These are phyloP conservation scores for Lichtheimia ornata DNA, from an alignment of 371 early-diverging fungal species.

Conservation along the genomic window DNA sequence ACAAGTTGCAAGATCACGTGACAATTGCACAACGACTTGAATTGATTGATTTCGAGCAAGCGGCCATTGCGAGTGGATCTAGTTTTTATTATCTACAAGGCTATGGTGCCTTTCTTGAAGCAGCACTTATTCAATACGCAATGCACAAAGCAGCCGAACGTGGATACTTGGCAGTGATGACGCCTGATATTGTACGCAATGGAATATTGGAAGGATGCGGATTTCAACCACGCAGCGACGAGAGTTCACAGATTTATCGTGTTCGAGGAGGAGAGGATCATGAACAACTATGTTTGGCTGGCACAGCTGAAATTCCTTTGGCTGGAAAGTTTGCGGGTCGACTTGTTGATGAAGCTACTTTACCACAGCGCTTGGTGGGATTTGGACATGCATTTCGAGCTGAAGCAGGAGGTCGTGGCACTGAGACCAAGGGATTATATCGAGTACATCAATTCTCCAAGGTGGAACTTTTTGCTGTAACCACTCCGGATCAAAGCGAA, in stretches of 20 bases:
- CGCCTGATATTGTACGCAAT: constrained; percentile 86
- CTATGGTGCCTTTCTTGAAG: constrained; percentile 83
- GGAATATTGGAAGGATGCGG: constrained; percentile 88
- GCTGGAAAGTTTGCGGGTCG: constrained; percentile 80
- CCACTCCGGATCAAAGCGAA: constrained; percentile 70
- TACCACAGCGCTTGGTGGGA: constrained; percentile 79
- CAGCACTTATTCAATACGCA: constrained; percentile 86
- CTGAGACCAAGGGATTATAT: constrained; percentile 86
- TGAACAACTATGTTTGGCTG: constrained; percentile 70
- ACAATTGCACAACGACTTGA: constrained; percentile 62
- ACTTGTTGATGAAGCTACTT: constrained; percentile 47
- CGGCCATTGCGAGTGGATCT: constrained; percentile 79
- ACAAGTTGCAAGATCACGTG: constrained; percentile 66
- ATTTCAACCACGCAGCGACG: constrained; percentile 79
- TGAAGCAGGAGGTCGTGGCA: constrained; percentile 87
- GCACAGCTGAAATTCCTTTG: constrained; percentile 92
- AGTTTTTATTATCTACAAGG: constrained; percentile 88
- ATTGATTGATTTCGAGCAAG: constrained; percentile 82
- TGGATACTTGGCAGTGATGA: constrained; percentile 81
- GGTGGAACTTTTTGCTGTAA: constrained; percentile 86
- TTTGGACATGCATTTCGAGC: constrained; percentile 87
- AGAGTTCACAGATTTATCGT: constrained; percentile 86
- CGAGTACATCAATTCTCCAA: constrained; percentile 95
- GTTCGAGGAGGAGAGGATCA: constrained; percentile 40
- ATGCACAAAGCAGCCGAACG: constrained; percentile 66